These are phyloP conservation scores for Chenopodium suecicum DNA, from an alignment of 148 eudicot genomes.

Conservation along the genomic window DNA sequence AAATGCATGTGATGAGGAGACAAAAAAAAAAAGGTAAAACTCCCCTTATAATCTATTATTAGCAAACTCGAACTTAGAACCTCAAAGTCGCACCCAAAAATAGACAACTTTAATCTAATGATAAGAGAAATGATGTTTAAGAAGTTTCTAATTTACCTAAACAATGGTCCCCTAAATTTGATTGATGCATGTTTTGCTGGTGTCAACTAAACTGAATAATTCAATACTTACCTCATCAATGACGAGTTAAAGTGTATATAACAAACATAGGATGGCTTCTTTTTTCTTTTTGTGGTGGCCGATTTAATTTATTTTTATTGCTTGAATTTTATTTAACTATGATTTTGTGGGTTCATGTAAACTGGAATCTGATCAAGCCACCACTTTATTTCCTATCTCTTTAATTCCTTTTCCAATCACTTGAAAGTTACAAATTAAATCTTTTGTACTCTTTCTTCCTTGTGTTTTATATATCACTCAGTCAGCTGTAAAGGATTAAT, in stretches of 20 bases:
- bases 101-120: no score
- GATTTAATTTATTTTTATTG: not conserved
- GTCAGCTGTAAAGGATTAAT: not conserved
- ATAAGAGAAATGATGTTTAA: not conserved
- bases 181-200: not conserved
- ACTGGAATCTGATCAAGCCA: not conserved
- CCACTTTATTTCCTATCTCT: not conserved
- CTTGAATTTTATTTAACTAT: not conserved
- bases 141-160: conserved; percentile 1
- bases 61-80: not conserved
- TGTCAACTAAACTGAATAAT: not conserved
- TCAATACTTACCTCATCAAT: conserved; percentile 11
- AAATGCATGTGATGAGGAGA: not conserved
- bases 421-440: not conserved
- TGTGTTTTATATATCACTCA: not conserved
- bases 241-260: not conserved
- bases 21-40: no score
- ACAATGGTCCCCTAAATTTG: conserved; percentile 13
- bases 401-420: not conserved
- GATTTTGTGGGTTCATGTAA: not conserved
- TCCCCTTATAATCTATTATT: not conserved
- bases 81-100: not conserved
- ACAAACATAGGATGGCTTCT: not conserved
- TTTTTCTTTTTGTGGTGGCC: not conserved
- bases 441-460: not conserved